Evolutionary conservation across 108 stramenopile genomes (phyloP).

Genomic region (Aureococcus anophagefferens): DNA sequence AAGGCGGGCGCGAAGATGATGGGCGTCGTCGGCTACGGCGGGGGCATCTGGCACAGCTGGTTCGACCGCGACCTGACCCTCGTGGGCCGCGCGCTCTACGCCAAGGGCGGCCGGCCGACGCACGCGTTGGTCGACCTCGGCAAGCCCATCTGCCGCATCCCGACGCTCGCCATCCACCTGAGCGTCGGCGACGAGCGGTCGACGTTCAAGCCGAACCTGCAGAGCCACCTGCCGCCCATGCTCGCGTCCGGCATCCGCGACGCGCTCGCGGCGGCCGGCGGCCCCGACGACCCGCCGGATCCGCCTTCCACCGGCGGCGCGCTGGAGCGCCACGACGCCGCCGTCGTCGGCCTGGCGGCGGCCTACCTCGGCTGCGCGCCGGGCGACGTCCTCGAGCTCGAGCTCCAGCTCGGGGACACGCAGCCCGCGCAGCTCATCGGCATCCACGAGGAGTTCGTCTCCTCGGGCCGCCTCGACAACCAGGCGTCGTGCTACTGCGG

Average conservation of each 20-base stretch:
- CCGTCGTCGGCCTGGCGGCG: conserved; percentile 65
- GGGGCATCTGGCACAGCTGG: conserved; percentile 59
- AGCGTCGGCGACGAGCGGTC: conserved; percentile 58
- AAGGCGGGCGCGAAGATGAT: conserved; percentile 6
- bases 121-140: conserved; percentile 25
- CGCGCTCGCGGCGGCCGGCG: conserved; percentile 9
- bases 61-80: conserved; percentile 52
- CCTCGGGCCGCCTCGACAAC: conserved; percentile 89
- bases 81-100: conserved; percentile 40
- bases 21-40: conserved; percentile 40
- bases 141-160: conserved; percentile 64
- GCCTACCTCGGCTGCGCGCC: conserved; percentile 46
- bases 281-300: no score
- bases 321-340: conserved; percentile 67
- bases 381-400: conserved; percentile 75
- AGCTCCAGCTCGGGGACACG: conserved; percentile 79
- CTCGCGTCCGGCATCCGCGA: conserved; percentile 70
- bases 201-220: conserved; percentile 72
- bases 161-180: conserved; percentile 92
- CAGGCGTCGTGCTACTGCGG: conserved; percentile 77
- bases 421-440: conserved; percentile 81
- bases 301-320: conserved; percentile 7
- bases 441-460: conserved; percentile 69
- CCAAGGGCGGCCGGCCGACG: conserved; percentile 12
- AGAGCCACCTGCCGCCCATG: conserved; percentile 80